Conservation (phyloP, 179 eudicot genomes). For the Pouteria campechiana region DNA sequence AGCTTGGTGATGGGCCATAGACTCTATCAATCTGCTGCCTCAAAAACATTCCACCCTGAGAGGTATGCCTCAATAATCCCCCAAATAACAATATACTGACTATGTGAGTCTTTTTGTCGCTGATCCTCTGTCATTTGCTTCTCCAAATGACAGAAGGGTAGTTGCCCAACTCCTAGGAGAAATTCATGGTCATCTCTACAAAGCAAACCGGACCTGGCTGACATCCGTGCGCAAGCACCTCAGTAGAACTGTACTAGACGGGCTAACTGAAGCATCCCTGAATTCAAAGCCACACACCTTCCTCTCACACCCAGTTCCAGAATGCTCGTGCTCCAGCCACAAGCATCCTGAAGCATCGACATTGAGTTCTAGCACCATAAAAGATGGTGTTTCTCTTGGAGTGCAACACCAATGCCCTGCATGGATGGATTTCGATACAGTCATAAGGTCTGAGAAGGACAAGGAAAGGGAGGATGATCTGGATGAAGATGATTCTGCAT, state of each 20-base stretch:
- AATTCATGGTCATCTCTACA: conserved; percentile 46
- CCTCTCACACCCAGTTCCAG: conserved; percentile 74
- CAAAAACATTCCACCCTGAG: conserved; percentile 59
- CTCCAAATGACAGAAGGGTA: conserved; percentile 37
- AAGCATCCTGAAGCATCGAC: conserved; percentile 5
- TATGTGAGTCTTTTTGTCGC: neutral
- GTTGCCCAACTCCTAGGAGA: conserved; percentile 48
- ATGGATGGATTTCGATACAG: conserved; percentile 33
- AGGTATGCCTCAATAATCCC: conserved; percentile 63
- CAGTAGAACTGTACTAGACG: conserved; percentile 32
- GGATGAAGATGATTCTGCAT: conserved; percentile 38
- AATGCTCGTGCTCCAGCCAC: conserved; percentile 53
- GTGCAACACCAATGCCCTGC: conserved; percentile 49
- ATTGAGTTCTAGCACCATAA: conserved; percentile 13
- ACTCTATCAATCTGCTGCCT: conserved; percentile 61
- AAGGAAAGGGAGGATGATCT: conserved; percentile 48
- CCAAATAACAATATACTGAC: too few species aligned
- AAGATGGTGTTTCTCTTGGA: conserved; percentile 25
- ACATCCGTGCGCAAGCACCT: conserved; percentile 59
- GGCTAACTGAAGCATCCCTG: conserved; percentile 28
- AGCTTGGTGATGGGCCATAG: conserved; percentile 90
- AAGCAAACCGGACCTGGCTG: conserved; percentile 82
- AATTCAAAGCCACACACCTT: conserved; percentile 44
- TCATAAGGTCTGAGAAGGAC: conserved; percentile 16
- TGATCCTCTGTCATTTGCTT: neutral